phyloP scores from a whole-genome alignment of 108 stramenopile genomes.

The Skeletonema grethae region DNA sequence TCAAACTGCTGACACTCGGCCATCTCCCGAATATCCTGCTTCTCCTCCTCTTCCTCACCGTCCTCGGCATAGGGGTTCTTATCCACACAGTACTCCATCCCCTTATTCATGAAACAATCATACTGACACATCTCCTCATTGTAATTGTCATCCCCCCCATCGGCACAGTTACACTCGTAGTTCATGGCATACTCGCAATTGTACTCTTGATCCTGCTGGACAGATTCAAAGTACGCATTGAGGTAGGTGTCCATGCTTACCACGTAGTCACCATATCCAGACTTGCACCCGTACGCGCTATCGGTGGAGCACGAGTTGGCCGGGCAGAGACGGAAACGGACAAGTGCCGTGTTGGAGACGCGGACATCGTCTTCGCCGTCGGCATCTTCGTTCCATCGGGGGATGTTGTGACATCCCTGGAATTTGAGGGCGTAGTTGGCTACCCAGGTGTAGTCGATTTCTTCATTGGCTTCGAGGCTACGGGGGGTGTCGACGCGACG shows the following conservation, averaged over 20 bases:
- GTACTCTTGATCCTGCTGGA: slow-evolving; percentile 58
- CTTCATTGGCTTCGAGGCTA: slow-evolving; percentile 2
- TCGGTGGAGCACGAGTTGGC: slow-evolving; percentile 51
- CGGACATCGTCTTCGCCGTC: slow-evolving; percentile 70
- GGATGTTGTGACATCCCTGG: slow-evolving; percentile 86
- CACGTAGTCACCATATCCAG: slow-evolving; percentile 82
- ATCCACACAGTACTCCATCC: slow-evolving; percentile 65
- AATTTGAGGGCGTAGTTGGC: slow-evolving; percentile 54
- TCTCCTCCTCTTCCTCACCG: slow-evolving; percentile 30
- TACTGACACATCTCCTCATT: slow-evolving; percentile 60
- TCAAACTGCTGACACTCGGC: slow-evolving; percentile 43
- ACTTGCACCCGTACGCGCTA: slow-evolving; percentile 63
- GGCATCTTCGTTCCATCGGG: slow-evolving; percentile 71
- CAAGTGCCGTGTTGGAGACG: slow-evolving; percentile 72
- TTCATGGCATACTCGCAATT: slow-evolving; percentile 39
- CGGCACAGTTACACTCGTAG: slow-evolving; percentile 4
- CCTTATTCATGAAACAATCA: slow-evolving; percentile 65
- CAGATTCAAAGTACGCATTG: slow-evolving; percentile 55
- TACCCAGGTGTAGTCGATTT: slow-evolving; percentile 53
- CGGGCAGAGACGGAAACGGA: slow-evolving; percentile 86
- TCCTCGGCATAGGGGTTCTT: slow-evolving; percentile 69
- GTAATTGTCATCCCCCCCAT: slow-evolving; percentile 54
- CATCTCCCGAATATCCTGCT: slow-evolving; percentile 45
- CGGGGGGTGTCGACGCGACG: slow-evolving; percentile 40
- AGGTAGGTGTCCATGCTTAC: slow-evolving; percentile 85